phyloP scores from a whole-genome alignment of 305 asterid genomes.

The Petunia hybrid region DNA sequence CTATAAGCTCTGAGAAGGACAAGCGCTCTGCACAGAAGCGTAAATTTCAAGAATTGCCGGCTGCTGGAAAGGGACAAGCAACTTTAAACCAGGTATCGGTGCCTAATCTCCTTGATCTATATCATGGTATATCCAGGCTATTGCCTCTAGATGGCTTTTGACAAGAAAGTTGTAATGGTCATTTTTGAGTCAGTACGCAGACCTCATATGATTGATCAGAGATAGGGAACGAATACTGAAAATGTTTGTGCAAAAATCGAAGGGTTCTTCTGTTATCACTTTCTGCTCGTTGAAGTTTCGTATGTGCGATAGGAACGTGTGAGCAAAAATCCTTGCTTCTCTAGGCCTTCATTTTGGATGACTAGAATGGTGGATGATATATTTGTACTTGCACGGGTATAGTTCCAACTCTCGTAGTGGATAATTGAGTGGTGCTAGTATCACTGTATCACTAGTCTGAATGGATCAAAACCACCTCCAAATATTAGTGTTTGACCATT shows the following conservation, averaged over 20 bases:
- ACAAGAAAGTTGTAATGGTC: constrained; percentile 5
- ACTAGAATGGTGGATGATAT: not conserved
- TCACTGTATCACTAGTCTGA: not conserved
- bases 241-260: not conserved
- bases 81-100: constrained; percentile 67
- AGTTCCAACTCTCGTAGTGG: not conserved
- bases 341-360: not conserved
- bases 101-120: constrained; percentile 29
- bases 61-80: constrained; percentile 53
- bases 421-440: not conserved
- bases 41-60: constrained; percentile 91
- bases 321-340: not conserved
- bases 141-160: constrained; percentile 8
- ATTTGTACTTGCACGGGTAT: not conserved
- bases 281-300: not conserved
- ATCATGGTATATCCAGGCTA: constrained; percentile 17
- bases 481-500: not conserved
- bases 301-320: not conserved
- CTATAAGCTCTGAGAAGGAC: constrained; percentile 52
- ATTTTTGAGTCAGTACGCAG: not conserved
- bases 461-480: constrained; percentile 17
- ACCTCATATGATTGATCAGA: not conserved
- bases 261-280: not conserved
- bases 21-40: constrained; percentile 70
- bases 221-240: not conserved